These are phyloP conservation scores for Tuber borchii DNA, from an alignment of 495 filamentous ascomycete genomes.

Conservation along the genomic window DNA sequence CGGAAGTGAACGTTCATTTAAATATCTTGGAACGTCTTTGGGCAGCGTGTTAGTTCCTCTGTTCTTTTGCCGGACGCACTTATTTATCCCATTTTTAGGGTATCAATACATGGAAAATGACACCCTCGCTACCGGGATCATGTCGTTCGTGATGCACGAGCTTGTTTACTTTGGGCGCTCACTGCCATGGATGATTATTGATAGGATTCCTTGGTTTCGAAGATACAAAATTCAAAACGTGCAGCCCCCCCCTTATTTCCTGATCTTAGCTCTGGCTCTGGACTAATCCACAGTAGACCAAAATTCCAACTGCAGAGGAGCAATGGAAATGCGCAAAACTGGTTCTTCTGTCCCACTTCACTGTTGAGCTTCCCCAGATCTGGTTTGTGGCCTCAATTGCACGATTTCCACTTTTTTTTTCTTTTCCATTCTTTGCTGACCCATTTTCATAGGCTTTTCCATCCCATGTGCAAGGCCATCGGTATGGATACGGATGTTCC, in stretches of 20 bases:
- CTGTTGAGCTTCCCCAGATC: slow-evolving; percentile 94
- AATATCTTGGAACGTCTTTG: slow-evolving; percentile 79
- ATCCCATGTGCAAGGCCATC: slow-evolving; percentile 91
- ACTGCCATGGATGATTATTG: slow-evolving; percentile 89
- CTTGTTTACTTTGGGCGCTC: slow-evolving; percentile 87
- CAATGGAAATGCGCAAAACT: slow-evolving; percentile 91
- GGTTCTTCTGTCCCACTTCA: slow-evolving; percentile 88
- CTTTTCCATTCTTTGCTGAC: background rate
- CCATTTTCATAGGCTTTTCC: slow-evolving; percentile 56
- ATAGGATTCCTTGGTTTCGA: slow-evolving; percentile 75
- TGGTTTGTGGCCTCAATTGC: slow-evolving; percentile 49
- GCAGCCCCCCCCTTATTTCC: slow-evolving; percentile 39
- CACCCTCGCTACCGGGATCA: slow-evolving; percentile 82
- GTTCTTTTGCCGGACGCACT: background rate
- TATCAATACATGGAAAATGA: slow-evolving; percentile 99
- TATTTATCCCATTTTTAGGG: slow-evolving; percentile 45
- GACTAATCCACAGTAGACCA: slow-evolving; percentile 54
- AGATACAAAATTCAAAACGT: slow-evolving; percentile 91
- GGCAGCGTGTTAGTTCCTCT: slow-evolving; percentile 58
- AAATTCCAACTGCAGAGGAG: slow-evolving; percentile 79
- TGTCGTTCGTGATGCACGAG: slow-evolving; percentile 96
- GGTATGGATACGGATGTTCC: slow-evolving; percentile 84
- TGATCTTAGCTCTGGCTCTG: background rate
- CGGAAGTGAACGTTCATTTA: slow-evolving; percentile 77
- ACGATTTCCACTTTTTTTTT: no score